These are phyloP conservation scores for Erodium trifolium DNA, from an alignment of 441 rosid genomes.

Conservation along the genomic window DNA sequence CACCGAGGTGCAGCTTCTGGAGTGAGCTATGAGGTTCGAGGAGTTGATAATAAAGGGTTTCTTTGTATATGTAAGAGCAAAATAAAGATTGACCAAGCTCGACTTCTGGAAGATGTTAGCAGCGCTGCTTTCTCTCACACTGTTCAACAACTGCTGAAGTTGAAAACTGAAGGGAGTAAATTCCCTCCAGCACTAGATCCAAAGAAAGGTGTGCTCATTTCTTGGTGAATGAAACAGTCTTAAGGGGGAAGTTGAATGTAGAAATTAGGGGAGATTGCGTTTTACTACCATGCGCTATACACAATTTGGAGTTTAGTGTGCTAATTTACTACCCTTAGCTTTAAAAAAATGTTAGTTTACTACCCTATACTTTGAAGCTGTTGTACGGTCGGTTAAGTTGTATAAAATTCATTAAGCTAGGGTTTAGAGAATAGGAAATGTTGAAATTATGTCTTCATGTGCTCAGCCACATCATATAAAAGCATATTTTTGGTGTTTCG, in stretches of 20 bases:
- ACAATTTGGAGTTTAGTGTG: no score
- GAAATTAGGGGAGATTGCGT: neutral
- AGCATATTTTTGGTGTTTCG: no score
- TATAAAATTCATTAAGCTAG: no score
- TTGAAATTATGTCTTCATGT: no score
- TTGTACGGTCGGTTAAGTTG: no score
- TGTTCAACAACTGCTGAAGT: slow-evolving; percentile 61
- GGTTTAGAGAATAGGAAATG: no score
- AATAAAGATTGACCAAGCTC: slow-evolving; percentile 51
- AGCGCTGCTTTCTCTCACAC: slow-evolving; percentile 60
- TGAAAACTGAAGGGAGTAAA: slow-evolving; percentile 60
- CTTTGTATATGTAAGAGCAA: slow-evolving; percentile 50
- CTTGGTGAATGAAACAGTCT: neutral
- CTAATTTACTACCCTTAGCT: no score
- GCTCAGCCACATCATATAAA: no score
- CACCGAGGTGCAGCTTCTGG: slow-evolving; percentile 72
- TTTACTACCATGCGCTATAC: no score
- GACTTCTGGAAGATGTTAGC: slow-evolving; percentile 69
- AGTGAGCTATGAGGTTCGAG: slow-evolving; percentile 72
- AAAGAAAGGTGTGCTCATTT: slow-evolving; percentile 41
- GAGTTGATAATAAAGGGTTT: slow-evolving; percentile 57
- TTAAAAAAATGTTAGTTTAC: no score
- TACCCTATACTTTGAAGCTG: no score
- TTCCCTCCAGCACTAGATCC: slow-evolving; percentile 83
- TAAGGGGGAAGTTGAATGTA: slow-evolving; percentile 8